These are phyloP conservation scores for Pichia ethanolica DNA, from an alignment of 805 yeast genomes.

Conservation along the genomic window DNA sequence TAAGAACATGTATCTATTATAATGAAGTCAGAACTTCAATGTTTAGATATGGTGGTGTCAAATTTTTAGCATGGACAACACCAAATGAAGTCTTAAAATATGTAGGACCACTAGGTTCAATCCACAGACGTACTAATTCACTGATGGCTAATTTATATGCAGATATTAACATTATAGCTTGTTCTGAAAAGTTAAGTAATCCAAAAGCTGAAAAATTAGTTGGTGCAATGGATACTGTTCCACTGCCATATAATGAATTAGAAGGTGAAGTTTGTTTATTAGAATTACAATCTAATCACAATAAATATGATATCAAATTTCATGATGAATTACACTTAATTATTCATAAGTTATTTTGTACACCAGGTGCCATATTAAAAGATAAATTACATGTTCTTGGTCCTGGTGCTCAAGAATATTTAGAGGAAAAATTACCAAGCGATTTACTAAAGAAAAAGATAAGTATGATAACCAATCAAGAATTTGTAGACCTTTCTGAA, in stretches of 20 bases:
- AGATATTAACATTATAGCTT: conserved; percentile 50
- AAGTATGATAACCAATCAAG: conserved; percentile 43
- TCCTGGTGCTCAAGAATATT: conserved; percentile 69
- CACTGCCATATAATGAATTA: conserved; percentile 16
- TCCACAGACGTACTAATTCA: conserved; percentile 53
- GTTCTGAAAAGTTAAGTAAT: conserved; percentile 18
- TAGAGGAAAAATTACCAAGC: conserved; percentile 26
- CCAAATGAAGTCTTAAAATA: conserved; percentile 55
- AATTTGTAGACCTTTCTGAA: conserved; percentile 44
- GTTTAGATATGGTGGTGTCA: conserved; percentile 44
- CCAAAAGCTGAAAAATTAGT: conserved; percentile 12
- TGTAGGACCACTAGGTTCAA: conserved; percentile 45
- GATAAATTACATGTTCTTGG: conserved; percentile 51
- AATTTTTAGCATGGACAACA: conserved; percentile 65
- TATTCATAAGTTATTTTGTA: conserved; percentile 49
- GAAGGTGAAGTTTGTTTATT: conserved; percentile 24
- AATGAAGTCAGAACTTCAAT: conserved; percentile 23
- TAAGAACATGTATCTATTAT: conserved; percentile 29
- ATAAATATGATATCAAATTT: conserved; percentile 26
- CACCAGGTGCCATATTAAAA: conserved; percentile 34
- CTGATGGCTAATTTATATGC: conserved; percentile 59
- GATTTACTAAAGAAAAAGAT: conserved; percentile 39
- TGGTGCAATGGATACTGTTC: conserved; percentile 13
- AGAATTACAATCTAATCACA: conserved; percentile 26
- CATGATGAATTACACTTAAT: conserved; percentile 62